Evolutionary conservation across 257 asterid species (phyloP).

Genomic region (Solanum tacnaense): DNA sequence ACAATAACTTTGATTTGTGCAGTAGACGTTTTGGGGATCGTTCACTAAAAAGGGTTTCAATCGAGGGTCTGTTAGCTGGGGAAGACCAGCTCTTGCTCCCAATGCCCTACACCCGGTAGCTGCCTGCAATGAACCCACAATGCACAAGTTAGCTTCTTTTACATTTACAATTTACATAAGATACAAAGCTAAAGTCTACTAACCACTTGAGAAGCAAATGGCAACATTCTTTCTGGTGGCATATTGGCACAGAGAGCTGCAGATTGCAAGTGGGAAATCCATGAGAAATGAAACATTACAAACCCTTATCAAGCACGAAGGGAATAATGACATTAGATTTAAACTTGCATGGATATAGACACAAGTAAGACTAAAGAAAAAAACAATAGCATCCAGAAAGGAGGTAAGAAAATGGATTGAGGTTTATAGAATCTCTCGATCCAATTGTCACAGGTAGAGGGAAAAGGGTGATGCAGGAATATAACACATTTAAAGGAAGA

Average conservation of each 20-base stretch:
- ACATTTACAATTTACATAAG: neutral
- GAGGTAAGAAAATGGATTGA: neutral
- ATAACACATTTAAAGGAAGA: neutral
- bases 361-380: neutral
- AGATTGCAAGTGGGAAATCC: neutral
- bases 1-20: neutral
- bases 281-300: neutral
- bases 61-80: slow-evolving; percentile 50
- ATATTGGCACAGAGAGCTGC: slow-evolving; percentile 77
- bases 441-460: neutral
- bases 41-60: slow-evolving; percentile 45
- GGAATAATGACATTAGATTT: neutral
- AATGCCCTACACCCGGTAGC: slow-evolving; percentile 70
- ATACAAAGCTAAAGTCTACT: slow-evolving; percentile 8
- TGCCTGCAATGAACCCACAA: slow-evolving; percentile 38
- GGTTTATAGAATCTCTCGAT: neutral
- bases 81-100: slow-evolving; percentile 94
- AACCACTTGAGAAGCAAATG: slow-evolving; percentile 98
- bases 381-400: neutral
- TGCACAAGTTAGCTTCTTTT: neutral
- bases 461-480: neutral
- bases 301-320: neutral
- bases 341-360: too few relatives aligned
- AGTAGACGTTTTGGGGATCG: slow-evolving; percentile 39
- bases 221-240: slow-evolving; percentile 79